phyloP scores from a whole-genome alignment of 2,329 filamentous ascomycete genomes.

The Nemania abortiva region DNA sequence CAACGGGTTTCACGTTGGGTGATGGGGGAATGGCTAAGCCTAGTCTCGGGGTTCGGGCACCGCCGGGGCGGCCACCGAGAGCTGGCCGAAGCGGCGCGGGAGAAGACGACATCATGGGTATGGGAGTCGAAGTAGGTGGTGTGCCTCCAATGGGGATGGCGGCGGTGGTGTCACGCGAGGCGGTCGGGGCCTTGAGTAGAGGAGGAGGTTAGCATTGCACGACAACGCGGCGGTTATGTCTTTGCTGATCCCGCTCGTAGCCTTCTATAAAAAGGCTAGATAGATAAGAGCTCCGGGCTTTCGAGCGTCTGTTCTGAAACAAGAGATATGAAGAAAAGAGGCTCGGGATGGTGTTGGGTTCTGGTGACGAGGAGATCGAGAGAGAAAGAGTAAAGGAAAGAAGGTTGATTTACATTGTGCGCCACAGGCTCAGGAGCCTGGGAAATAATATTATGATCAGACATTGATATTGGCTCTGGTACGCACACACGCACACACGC shows the following conservation, averaged over 20 bases:
- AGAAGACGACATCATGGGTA: constrained; percentile 76
- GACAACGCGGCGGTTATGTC: constrained; percentile 31
- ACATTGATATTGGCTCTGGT: constrained; percentile 41
- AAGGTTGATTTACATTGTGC: constrained; percentile 49
- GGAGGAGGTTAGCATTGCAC: constrained; percentile 48
- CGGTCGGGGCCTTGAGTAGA: constrained; percentile 45
- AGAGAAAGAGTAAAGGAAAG: constrained; percentile 8
- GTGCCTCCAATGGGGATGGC: constrained; percentile 43
- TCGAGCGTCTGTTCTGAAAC: background rate
- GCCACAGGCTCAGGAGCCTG: constrained; percentile 47
- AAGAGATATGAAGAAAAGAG: constrained; percentile 12
- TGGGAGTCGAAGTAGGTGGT: constrained; percentile 50
- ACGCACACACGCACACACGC: constrained; percentile 34
- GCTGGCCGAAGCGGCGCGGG: constrained; percentile 86
- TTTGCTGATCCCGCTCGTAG: constrained; percentile 1
- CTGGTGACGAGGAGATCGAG: background rate
- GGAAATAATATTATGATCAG: constrained; percentile 47
- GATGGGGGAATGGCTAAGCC: constrained; percentile 92
- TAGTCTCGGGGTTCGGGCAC: constrained; percentile 77
- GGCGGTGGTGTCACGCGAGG: constrained; percentile 44
- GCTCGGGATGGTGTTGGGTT: constrained; percentile 1
- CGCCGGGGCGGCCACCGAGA: constrained; percentile 74
- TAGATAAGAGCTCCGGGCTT: background rate
- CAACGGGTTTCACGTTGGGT: constrained; percentile 82
- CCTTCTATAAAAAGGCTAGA: background rate